Evolutionary conservation across 192 early-diverging fungal species (phyloP).

Genomic region (Mycoemilia scoparia): DNA sequence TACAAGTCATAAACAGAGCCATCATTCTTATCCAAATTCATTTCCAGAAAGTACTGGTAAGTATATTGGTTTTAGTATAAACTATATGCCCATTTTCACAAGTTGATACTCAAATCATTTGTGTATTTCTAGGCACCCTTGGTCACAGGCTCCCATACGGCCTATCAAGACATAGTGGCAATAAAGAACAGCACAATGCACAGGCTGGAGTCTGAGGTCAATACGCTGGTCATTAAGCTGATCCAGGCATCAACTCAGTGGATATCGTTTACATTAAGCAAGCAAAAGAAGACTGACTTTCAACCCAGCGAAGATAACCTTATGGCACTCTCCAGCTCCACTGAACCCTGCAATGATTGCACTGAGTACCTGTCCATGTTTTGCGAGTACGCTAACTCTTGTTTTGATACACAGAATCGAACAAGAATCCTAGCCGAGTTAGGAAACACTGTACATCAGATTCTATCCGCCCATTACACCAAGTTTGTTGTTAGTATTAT

Average conservation of each 20-base stretch:
- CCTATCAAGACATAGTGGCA: slow-evolving; percentile 71
- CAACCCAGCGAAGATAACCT: slow-evolving; percentile 75
- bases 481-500: slow-evolving; percentile 68
- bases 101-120: too few species aligned
- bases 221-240: slow-evolving; percentile 41
- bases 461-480: slow-evolving; percentile 85
- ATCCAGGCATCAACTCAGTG: slow-evolving; percentile 45
- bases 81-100: too few species aligned
- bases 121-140: too few species aligned
- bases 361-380: slow-evolving; percentile 64
- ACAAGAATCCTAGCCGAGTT: slow-evolving; percentile 61
- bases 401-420: slow-evolving; percentile 59
- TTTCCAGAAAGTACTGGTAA: too few species aligned
- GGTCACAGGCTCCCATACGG: slow-evolving; percentile 42
- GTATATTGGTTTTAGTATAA: too few species aligned
- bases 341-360: slow-evolving; percentile 63
- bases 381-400: too few species aligned
- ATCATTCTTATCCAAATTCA: too few species aligned
- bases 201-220: slow-evolving; percentile 60
- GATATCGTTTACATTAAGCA: slow-evolving; percentile 43
- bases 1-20: too few species aligned
- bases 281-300: slow-evolving; percentile 83
- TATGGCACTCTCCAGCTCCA: slow-evolving; percentile 45
- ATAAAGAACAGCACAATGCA: slow-evolving; percentile 82
- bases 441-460: slow-evolving; percentile 58